Evolutionary conservation across 352 stramenopile species (phyloP).

Genomic region (Thalassiosira mediterranea): DNA sequence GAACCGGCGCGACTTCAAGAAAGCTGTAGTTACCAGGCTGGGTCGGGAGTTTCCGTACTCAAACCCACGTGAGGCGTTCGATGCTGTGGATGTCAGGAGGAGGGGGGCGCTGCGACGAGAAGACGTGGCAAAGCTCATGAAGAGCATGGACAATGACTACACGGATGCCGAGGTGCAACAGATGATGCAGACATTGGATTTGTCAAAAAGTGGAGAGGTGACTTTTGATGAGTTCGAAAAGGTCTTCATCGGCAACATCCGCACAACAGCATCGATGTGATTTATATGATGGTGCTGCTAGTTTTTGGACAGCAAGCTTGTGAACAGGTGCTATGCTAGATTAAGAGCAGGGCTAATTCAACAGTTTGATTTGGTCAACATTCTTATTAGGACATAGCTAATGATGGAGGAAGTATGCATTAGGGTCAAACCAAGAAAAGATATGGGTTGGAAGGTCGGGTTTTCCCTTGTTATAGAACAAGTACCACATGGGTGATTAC

Average conservation of each 20-base stretch:
- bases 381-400: no score
- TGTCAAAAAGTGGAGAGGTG: slow-evolving; percentile 56
- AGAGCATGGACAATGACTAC: slow-evolving; percentile 65
- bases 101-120: slow-evolving; percentile 47
- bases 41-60: slow-evolving; percentile 74
- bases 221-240: slow-evolving; percentile 77
- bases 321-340: no score
- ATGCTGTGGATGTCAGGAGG: slow-evolving; percentile 59
- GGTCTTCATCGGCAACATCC: slow-evolving; percentile 70
- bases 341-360: no score
- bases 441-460: no score
- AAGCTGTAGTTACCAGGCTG: slow-evolving; percentile 68
- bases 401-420: no score
- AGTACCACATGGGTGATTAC: no score
- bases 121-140: slow-evolving; percentile 61
- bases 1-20: slow-evolving; percentile 77
- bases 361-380: no score
- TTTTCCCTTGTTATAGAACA: no score
- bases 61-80: slow-evolving; percentile 69
- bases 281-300: background rate
- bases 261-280: slow-evolving; percentile 62
- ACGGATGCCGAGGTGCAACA: slow-evolving; percentile 62
- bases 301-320: background rate
- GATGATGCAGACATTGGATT: slow-evolving; percentile 71
- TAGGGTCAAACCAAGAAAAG: no score